Conservation (phyloP, 2,329 filamentous ascomycete species). For the Hyphodiscus sp. region DNA sequence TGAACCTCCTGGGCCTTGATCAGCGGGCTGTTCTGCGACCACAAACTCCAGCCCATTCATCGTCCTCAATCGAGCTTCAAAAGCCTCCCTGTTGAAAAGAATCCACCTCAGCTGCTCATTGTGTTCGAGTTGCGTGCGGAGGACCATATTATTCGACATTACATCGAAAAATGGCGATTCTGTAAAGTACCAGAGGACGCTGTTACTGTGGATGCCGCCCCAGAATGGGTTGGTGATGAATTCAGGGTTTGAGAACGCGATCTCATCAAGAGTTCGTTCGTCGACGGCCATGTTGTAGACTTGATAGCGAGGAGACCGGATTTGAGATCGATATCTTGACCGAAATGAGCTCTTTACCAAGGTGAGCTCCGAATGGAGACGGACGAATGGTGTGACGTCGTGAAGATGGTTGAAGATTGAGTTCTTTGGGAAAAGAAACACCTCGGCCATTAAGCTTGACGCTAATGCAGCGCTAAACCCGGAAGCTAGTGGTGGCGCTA, state of each 20-base stretch:
- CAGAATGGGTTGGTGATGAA: conserved; percentile 39
- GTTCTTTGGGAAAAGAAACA: no score
- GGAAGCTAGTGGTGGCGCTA: no score
- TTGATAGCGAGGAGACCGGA: background rate
- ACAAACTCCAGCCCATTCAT: conserved; percentile 64
- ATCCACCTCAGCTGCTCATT: conserved; percentile 52
- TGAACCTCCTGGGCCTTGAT: conserved; percentile 50
- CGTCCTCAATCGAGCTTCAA: conserved; percentile 54
- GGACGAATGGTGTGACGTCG: background rate
- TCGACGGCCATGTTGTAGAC: background rate
- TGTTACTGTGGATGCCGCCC: conserved; percentile 56
- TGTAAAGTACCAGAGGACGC: conserved; percentile 60
- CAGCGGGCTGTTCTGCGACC: conserved; percentile 58
- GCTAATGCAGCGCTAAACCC: background rate
- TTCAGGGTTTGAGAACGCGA: conserved; percentile 55
- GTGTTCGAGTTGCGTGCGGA: conserved; percentile 51
- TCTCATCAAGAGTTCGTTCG: conserved; percentile 56
- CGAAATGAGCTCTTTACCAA: no score
- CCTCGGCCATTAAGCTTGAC: background rate
- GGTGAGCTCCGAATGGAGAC: background rate
- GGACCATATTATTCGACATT: conserved; percentile 60
- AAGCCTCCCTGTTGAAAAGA: conserved; percentile 54
- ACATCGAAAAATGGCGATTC: conserved; percentile 62
- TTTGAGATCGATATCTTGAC: no score
- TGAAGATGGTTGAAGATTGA: background rate